These are phyloP conservation scores for Thalassiosira livingstoniorum DNA, from an alignment of 352 stramenopile species.

Conservation along the genomic window DNA sequence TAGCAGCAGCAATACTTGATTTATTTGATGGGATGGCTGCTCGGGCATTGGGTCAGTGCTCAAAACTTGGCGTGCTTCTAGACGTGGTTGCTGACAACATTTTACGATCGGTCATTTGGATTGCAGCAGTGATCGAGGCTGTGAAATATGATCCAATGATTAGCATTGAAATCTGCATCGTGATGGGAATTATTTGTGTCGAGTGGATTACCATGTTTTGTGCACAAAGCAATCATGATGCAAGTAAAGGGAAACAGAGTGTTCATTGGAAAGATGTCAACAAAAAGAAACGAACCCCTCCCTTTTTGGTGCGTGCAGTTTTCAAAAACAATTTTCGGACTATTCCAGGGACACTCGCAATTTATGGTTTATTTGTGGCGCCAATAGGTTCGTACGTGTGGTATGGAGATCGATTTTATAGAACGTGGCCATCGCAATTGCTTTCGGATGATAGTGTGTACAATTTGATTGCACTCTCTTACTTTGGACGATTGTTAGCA, in stretches of 20 bases:
- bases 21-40: slow-evolving; percentile 70
- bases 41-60: slow-evolving; percentile 67
- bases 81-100: slow-evolving; percentile 75
- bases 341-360: slow-evolving; percentile 46
- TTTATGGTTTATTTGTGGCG: slow-evolving; percentile 69
- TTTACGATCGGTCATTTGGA: slow-evolving; percentile 60
- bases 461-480: slow-evolving; percentile 38
- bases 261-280: slow-evolving; percentile 65
- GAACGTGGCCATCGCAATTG: slow-evolving; percentile 38
- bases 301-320: slow-evolving; percentile 55
- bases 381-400: slow-evolving; percentile 42
- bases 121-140: slow-evolving; percentile 41
- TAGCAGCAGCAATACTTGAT: slow-evolving; percentile 60
- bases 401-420: slow-evolving; percentile 26
- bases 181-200: slow-evolving; percentile 47
- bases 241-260: not conserved
- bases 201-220: slow-evolving; percentile 76
- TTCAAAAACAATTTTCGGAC: slow-evolving; percentile 72
- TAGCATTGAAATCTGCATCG: slow-evolving; percentile 22
- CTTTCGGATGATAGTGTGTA: slow-evolving; percentile 29
- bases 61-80: slow-evolving; percentile 65
- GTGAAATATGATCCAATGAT: slow-evolving; percentile 19
- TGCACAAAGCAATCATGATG: slow-evolving; percentile 58
- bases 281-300: slow-evolving; percentile 36
- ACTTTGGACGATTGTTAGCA: slow-evolving; percentile 40